phyloP scores from a whole-genome alignment of 202 grass and related monocot genomes.

The Setaria viridis region DNA sequence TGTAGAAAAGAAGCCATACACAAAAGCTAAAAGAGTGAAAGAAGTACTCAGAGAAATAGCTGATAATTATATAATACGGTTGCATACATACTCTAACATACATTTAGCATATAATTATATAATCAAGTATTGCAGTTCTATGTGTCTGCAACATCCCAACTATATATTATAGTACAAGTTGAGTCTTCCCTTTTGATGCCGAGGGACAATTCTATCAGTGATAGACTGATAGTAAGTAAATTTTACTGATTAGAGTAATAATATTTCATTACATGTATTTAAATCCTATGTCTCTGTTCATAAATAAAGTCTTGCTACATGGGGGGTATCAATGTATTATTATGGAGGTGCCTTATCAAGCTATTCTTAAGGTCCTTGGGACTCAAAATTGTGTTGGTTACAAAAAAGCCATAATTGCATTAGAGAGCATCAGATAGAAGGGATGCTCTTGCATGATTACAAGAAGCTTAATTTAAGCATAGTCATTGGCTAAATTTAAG shows the following conservation, averaged over 20 bases:
- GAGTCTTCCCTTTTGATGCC: neutral
- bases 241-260: neutral
- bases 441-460: neutral
- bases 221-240: neutral
- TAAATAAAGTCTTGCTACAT: neutral
- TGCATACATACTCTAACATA: neutral
- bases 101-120: slow-evolving; percentile 17
- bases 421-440: neutral
- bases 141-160: slow-evolving; percentile 5
- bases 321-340: slow-evolving; percentile 20
- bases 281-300: neutral
- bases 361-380: neutral
- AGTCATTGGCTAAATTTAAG: slow-evolving; percentile 13
- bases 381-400: neutral
- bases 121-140: slow-evolving; percentile 19
- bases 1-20: slow-evolving; percentile 51
- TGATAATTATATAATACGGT: slow-evolving; percentile 3
- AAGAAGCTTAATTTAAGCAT: slow-evolving; percentile 7
- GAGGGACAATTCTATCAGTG: neutral
- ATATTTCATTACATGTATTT: neutral
- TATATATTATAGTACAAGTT: neutral
- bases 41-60: slow-evolving; percentile 4
- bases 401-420: neutral
- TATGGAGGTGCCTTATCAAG: slow-evolving; percentile 1
- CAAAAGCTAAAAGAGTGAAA: neutral